Percentiles rank a stretch among this genome's conserved stretches.
These are phyloP conservation scores for Chlamydomonas applanata DNA, from an alignment of 139 green algal species.

Conservation along the genomic window DNA sequence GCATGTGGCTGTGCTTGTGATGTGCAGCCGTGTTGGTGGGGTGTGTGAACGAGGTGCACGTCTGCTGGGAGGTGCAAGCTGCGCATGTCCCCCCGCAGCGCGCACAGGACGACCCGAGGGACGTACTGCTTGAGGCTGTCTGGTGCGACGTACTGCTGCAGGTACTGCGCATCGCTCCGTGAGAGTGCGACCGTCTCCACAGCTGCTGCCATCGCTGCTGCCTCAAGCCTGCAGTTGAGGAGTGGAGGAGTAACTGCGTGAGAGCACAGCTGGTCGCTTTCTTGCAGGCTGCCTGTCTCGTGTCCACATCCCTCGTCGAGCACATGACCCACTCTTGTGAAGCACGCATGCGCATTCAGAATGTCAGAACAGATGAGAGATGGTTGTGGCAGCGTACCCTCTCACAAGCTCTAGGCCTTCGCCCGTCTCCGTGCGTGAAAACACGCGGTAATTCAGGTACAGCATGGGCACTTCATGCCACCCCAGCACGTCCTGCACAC, in stretches of 20 bases:
- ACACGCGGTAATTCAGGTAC: conserved; percentile 62
- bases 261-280: too few species aligned
- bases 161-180: conserved; percentile 49
- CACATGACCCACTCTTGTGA: too few species aligned
- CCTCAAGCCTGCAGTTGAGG: conserved; percentile 36
- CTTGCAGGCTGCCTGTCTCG: background rate
- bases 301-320: background rate
- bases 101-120: conserved; percentile 49
- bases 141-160: conserved; percentile 17
- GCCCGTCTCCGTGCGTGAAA: conserved; percentile 28
- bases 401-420: conserved; percentile 18
- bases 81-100: conserved; percentile 64
- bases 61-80: conserved; percentile 12
- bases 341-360: too few species aligned
- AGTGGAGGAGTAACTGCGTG: conserved; percentile 25
- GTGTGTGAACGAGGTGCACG: conserved; percentile 10
- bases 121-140: background rate
- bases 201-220: conserved; percentile 25
- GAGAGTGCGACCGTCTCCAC: conserved; percentile 46
- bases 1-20: background rate
- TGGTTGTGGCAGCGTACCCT: background rate
- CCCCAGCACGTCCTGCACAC: background rate
- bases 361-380: too few species aligned
- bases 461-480: background rate
- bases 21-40: background rate